Base-by-base conservation (phyloP, 169 alveolate species). In the Toxoplasma gondii region DNA sequence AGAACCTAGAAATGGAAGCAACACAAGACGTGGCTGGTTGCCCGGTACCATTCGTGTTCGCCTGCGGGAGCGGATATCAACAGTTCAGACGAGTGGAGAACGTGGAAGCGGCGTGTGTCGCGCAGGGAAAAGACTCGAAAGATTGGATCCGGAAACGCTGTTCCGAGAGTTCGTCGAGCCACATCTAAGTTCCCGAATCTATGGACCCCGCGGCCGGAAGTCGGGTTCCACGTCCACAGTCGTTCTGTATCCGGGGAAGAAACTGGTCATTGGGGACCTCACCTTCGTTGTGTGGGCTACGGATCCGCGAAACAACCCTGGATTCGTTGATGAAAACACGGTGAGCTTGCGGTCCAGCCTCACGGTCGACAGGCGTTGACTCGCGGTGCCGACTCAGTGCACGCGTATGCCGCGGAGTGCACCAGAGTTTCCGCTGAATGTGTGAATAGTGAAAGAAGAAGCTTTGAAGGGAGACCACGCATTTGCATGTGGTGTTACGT, bases 261-360 rank as follows among this genome's bases (percentile, higher is more conserved):
- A 88, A 64, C 94, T 94, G n/a, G 94, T 88, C 53, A 91, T 94
- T 67, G 84, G 43, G 31, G 95, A 94, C 36, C 54, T 94, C 69
- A 91, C 94, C 44, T 94, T 94, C 54, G 94, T 94, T 27, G 96
- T 94, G 29, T 94, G 96, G 96, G 94, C 95, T 0, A 91, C 96
- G 41, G 96, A 94, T 53, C 96, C 96, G 67, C 91, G 54, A n/a
- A 91, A 84, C 78, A 74, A 39, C 49, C 96, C 96, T 10, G 96
- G 96, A n/a, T 87, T 94, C 88, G 88, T 94, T 17, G 70, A 92
- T 88, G 67, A 91, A 36, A 92, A 94, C 88, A 94, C 96, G 70
- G 96, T 94, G 74, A 82, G 78, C 78, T 7, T 31, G n/a, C 0
- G 41, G 1, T 39, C 41, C 78, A 19, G 78, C 34, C 78, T 10